phyloP scores from a whole-genome alignment of 306 rosid species.

The Casuarina equisetifolia region DNA sequence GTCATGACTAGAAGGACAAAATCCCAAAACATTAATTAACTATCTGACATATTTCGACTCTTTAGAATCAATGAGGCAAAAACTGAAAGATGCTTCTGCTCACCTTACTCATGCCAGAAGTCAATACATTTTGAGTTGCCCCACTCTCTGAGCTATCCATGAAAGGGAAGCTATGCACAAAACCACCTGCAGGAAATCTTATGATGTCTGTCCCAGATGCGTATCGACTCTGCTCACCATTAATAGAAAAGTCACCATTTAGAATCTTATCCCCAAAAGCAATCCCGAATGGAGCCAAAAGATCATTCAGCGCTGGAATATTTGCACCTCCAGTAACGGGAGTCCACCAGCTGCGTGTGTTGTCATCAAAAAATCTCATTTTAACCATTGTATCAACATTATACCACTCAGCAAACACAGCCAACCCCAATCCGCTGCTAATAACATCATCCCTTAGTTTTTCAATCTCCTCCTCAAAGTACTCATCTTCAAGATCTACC shows the following conservation, averaged over 20 bases:
- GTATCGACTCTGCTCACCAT: slow-evolving; percentile 89
- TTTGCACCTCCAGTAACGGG: slow-evolving; percentile 97
- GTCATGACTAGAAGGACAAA: not conserved
- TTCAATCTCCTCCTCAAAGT: slow-evolving; percentile 91
- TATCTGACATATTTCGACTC: slow-evolving; percentile 3
- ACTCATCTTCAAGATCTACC: slow-evolving; percentile 98
- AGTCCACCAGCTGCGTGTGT: slow-evolving; percentile 99
- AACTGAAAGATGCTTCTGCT: slow-evolving; percentile 25
- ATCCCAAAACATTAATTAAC: not conserved
- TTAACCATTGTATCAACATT: slow-evolving; percentile 95
- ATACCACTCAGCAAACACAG: slow-evolving; percentile 96
- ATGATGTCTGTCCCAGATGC: slow-evolving; percentile 96
- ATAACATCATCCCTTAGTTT: slow-evolving; percentile 84
- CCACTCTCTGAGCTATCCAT: slow-evolving; percentile 97
- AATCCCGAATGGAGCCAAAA: slow-evolving; percentile 92
- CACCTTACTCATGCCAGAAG: slow-evolving; percentile 68
- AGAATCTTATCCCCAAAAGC: slow-evolving; percentile 95
- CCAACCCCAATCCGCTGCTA: slow-evolving; percentile 82
- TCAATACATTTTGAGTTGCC: slow-evolving; percentile 80
- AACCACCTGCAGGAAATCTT: slow-evolving; percentile 85
- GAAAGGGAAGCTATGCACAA: slow-evolving; percentile 84
- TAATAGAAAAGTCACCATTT: slow-evolving; percentile 87
- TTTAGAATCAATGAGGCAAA: slow-evolving; percentile 5
- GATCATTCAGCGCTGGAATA: slow-evolving; percentile 87
- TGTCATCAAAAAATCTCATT: slow-evolving; percentile 96